Evolutionary conservation across 2,329 filamentous ascomycete species (phyloP), one percentile per base, ranked within the genome.

Genomic region (Aspergillus hiratsukae): DNA sequence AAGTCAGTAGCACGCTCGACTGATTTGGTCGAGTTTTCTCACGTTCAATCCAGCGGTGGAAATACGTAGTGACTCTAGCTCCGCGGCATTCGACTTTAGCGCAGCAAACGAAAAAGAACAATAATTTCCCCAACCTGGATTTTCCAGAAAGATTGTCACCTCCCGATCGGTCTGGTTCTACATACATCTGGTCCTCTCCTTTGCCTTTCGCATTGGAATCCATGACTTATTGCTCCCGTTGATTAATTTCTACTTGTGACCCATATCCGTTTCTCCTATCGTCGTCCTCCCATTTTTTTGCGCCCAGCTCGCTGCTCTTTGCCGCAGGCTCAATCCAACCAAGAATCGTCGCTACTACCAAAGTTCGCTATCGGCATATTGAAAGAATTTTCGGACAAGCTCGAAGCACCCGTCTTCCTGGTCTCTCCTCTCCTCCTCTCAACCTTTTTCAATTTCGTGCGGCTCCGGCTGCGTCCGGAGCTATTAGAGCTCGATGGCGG

Each of bases 401-500:
- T 45, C 48, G 37, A 29, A 48, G 25, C 45, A 52, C 21, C 43
- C 40, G 35, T 46, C n/a, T 25, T 35, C 23, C 21, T 49, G 25
- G 40, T 48, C 45, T 55, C 51, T 23, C 48, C 31, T 50, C 45
- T 55, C 48, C 52, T 48, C 55, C 52, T 57, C 58, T 57, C 54
- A 31, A 53, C 53, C 54, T 52, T 57, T 58, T 57, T 52, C 53
- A 48, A 46, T 51, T 37, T 48, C 41, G 41, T 54, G 62, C 65
- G 63, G 69, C 69, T 65, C 65, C 67, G 64, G 69, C 72, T 72
- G 68, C 66, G 64, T 60, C 62, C 64, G 57, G 66, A 72, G 67
- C 66, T 68, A 65, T 61, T 58, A 53, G 60, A 70, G 70, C 68
- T 72, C 66, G 64, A 77, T 77, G 75, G 75, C 74, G 63, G 61